phyloP scores from a whole-genome alignment of 306 rosid species.

The Dalbergia cultrata region DNA sequence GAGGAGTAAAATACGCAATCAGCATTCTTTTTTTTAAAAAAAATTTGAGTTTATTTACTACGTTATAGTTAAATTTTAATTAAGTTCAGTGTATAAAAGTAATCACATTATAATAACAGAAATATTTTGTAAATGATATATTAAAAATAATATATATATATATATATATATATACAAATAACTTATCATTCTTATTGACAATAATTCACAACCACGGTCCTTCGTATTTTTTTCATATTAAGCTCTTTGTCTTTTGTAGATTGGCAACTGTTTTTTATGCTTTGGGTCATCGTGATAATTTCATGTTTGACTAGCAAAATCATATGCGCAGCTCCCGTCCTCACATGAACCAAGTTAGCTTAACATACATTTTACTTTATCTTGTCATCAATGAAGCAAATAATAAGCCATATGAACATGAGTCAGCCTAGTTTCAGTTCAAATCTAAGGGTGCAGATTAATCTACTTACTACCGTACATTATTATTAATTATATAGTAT shows the following conservation, averaged over 20 bases:
- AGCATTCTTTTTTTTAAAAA: no score
- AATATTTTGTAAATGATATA: no score
- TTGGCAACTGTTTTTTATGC: not conserved
- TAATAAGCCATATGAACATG: conserved; percentile 11
- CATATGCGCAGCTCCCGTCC: conserved; percentile 14
- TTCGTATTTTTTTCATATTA: not conserved
- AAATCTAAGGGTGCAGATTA: not conserved
- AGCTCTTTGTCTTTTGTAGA: not conserved
- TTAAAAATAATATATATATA: no score
- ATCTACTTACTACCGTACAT: not conserved
- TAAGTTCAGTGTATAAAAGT: no score
- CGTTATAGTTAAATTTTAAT: no score
- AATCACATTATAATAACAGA: no score
- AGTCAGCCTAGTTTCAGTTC: conserved; percentile 20
- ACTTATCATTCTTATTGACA: no score
- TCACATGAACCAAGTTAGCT: conserved; percentile 27
- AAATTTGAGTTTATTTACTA: no score
- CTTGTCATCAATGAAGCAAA: conserved; percentile 23
- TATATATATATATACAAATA: no score
- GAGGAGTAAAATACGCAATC: no score
- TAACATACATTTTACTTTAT: not conserved
- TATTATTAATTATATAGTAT: not conserved
- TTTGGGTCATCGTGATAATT: conserved; percentile 32
- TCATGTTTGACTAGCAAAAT: conserved; percentile 16
- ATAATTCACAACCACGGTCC: no score